phyloP scores from a whole-genome alignment of 2,329 filamentous ascomycete species.

The Sarocladium oryzae region DNA sequence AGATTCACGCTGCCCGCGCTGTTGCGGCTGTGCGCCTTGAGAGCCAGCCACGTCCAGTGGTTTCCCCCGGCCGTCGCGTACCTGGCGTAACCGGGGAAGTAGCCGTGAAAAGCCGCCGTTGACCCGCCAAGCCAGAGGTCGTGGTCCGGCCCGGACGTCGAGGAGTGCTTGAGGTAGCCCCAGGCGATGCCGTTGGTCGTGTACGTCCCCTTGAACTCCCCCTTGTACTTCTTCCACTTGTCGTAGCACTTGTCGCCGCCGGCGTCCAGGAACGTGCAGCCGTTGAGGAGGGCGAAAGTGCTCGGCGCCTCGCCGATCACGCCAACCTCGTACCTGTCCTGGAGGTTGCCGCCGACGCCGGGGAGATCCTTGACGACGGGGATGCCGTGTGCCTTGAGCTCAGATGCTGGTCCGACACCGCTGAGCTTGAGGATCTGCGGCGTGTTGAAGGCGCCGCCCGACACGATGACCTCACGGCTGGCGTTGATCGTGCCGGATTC shows the following conservation, averaged over 20 bases:
- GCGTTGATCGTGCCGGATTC: slow-evolving; percentile 6
- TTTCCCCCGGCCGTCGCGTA: slow-evolving; percentile 35
- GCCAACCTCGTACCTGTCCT: slow-evolving; percentile 14
- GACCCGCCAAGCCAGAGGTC: slow-evolving; percentile 50
- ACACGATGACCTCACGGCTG: slow-evolving; percentile 18
- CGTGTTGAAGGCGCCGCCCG: slow-evolving; percentile 29
- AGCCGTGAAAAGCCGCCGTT: slow-evolving; percentile 47
- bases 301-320: slow-evolving; percentile 16
- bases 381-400: slow-evolving; percentile 34
- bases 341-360: slow-evolving; percentile 19
- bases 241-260: slow-evolving; percentile 25
- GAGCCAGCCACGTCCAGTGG: slow-evolving; percentile 34
- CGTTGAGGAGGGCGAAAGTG: slow-evolving; percentile 17
- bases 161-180: slow-evolving; percentile 31
- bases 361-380: slow-evolving; percentile 44
- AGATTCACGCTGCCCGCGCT: slow-evolving; percentile 56
- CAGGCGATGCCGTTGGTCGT: slow-evolving; percentile 46
- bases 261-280: slow-evolving; percentile 20
- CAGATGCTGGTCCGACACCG: slow-evolving; percentile 26
- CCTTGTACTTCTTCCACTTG: slow-evolving; percentile 19
- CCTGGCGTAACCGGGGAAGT: slow-evolving; percentile 47
- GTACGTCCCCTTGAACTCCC: slow-evolving; percentile 24
- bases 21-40: slow-evolving; percentile 50
- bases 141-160: slow-evolving; percentile 32
- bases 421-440: slow-evolving; percentile 31